Evolutionary conservation across 192 early-diverging fungal species (phyloP), one percentile per base, ranked within the genome.

Genomic region (Diversispora eburnea): DNA sequence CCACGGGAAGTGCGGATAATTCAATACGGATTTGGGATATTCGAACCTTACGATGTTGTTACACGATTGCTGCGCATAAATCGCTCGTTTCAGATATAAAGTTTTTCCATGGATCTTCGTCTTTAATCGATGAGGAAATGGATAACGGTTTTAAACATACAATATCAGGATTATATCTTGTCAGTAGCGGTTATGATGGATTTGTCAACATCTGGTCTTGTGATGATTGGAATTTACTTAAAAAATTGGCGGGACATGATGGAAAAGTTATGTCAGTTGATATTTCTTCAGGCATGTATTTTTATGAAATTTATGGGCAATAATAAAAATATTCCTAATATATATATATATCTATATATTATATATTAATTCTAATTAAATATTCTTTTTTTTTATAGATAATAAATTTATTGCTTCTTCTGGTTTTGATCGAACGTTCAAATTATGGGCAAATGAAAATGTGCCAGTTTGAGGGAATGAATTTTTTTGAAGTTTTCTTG

Each of bases 371-470:
- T 39, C 15, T 4, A 61, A 15, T 66, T 73, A 63, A 4, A 41
- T 42, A 19, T 48, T 45, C 39, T 52, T 39, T 75, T 9, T 78
- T 39, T n/a, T 68, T 3, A 19, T 76, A 78, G 89, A 99, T 81
- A 91, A 93, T 47, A 83, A 85, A 66, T 96, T 87, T 75, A 88
- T 99, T 77, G 94, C 86, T 1, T 95, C 95, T 4, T 82, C 90
- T 52, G 91, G 91, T 10, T 96, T 89, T 72, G 97, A 99, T 79
- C 88, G 95, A 47, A 97, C 97, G 0, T 97, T 98, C 80, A 99
- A 99, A 80, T 83, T 99, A 25, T 68, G 67, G 67, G 46, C 67
- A 17, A 68, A 68, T 54, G 67, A 68, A 52, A 68, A 33, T 49
- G 19, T 68, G 9, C 46, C 64, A 66, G n/a, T 66, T 41, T 61